Base-by-base conservation (phyloP, 2,329 filamentous ascomycete species). In the Talaromyces sp. region DNA sequence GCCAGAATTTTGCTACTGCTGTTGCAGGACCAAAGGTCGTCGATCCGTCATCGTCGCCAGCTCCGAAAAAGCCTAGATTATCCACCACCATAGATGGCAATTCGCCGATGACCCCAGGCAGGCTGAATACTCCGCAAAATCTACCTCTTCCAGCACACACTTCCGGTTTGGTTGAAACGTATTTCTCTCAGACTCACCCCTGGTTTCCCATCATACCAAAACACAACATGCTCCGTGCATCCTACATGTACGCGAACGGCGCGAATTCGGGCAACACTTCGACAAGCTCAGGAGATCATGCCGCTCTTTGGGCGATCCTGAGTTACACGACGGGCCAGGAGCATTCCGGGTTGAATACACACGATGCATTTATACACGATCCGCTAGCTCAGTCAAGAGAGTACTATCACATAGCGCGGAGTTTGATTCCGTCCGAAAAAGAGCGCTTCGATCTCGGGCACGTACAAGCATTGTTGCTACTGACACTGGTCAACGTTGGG, bases 151-250 rank as follows among this genome's bases (percentile, higher is more conserved):
- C 84, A 12, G 67, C 75, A 28, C 78, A 82, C 60, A 78, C 82
- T 8, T 83, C 83, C 70, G 76, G 77, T 16, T 72, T 86, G 6
- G 72, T 86, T 39, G 83, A 86, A 67, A 75, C 81, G 11, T 86
- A 86, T 67, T 86, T 86, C 65, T 79, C 83, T 0, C 81, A 81
- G 61, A 85, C 82, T 0, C 83, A 86, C 66, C 80, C 80, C 28
- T 87, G 84, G 84, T 79, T 87, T 33, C 84, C 84, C 0, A 80
- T 86, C n/a, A 77, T 82, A 28, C 81, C 84, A 56, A 85, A 84
- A 68, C 82, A 85, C 65, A 81, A 82, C 62, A 77, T 85, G 8
- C 73, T 86, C 16, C 82, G 82, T 62, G 76, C 81, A 3, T 83
- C 82, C n/a, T 86, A 86, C 68, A 77, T 80, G 6, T 85, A 84